phyloP scores from a whole-genome alignment of 441 rosid genomes.

The California macrophylla region DNA sequence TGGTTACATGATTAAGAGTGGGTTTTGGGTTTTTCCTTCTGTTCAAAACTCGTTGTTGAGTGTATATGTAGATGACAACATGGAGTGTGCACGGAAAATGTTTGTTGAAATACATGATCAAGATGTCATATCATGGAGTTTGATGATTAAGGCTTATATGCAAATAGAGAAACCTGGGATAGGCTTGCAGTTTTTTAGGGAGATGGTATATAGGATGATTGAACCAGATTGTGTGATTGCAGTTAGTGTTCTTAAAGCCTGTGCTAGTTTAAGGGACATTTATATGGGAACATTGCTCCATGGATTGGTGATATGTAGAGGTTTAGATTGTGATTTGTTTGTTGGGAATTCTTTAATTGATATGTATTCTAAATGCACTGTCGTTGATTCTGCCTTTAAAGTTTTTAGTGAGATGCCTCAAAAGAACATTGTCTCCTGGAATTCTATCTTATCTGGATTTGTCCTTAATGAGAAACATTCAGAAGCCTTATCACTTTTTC shows the following conservation, averaged over 20 bases:
- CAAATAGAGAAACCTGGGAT: constrained; percentile 25
- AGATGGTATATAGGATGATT: background rate
- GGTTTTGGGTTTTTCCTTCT: constrained; percentile 30
- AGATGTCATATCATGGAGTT: constrained; percentile 55
- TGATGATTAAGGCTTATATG: constrained; percentile 37
- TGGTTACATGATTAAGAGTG: constrained; percentile 39
- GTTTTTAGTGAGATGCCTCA: constrained; percentile 28
- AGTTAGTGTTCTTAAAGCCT: constrained; percentile 44
- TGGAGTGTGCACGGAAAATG: background rate
- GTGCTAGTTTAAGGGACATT: constrained; percentile 25
- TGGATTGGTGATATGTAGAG: constrained; percentile 36
- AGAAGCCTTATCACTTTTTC: constrained; percentile 32
- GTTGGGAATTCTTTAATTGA: constrained; percentile 41
- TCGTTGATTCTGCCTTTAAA: constrained; percentile 30
- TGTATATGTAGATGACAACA: constrained; percentile 21
- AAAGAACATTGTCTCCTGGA: constrained; percentile 48
- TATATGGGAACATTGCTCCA: constrained; percentile 37
- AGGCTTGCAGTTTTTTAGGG: constrained; percentile 29
- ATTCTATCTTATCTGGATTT: constrained; percentile 40
- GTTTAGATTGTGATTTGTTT: constrained; percentile 34
- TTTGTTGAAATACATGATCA: constrained; percentile 40
- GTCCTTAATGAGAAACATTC: constrained; percentile 33
- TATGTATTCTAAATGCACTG: constrained; percentile 44
- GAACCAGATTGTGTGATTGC: constrained; percentile 18
- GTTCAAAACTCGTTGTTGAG: constrained; percentile 51